Base-by-base conservation (phyloP, 345 rosid species). In the Gossypium raimondii region DNA sequence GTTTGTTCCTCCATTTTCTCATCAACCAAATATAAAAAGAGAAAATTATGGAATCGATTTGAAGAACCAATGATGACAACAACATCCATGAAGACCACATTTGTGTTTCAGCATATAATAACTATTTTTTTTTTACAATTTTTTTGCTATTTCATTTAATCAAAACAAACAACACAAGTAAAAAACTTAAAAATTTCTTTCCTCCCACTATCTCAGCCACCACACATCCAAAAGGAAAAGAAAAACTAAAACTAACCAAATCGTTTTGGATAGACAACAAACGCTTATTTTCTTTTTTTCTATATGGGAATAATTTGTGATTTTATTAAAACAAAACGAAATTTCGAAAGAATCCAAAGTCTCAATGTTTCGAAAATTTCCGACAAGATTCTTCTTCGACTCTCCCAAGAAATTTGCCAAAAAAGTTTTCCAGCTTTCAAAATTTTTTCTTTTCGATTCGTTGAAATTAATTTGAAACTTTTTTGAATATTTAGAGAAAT, bases 341-440 rank as follows among this genome's bases (percentile, higher is more conserved):
- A 71, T 17, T 53, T 71, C 63, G 43, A 73, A 51, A 14, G 76
- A 60, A 60, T 60, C 76, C 67, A 45, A 50, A 68, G 41, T 6
- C 51, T 11, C 56, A 24, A 44, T 5, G 24, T 50, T 73, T 61
- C 76, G 58, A 48, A 73, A 73, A 14, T 60, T 73, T 24, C 56
- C 56, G 29, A 27, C 9, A 18, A 34, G 41, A 34, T 10, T 57
- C 29, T 29, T 52, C 47, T 52, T 52, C 59, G 45, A 50, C 70
- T 11, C 9, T 50, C 10, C 24, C 47, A 6, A 27, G 10, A 48
- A 16, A 27, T 27, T 11, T 51, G 9, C 58, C 20, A 8, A 11
- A 13, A 11, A 13, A 2, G 7, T 18, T 16, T 67, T 50, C 2
- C 72, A 51, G 55, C 56, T 18, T 67, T 67, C 72, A 50, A 68